A percentile compares a stretch with the other conserved stretches of the same genome.
Conservation (phyloP, 2,329 filamentous ascomycete species). For the Knoxdaviesia capensis region DNA sequence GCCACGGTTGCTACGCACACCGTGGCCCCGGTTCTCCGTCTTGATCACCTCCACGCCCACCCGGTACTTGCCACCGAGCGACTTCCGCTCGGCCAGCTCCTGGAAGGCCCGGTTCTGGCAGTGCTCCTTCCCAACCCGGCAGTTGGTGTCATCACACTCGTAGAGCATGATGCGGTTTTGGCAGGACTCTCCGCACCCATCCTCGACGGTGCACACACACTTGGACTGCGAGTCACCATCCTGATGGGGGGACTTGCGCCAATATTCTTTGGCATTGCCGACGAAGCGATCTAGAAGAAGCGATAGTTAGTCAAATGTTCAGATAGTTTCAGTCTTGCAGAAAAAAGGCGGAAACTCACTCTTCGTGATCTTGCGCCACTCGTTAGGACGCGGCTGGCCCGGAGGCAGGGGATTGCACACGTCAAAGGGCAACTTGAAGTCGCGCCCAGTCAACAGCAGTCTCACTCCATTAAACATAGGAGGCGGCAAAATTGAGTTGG, state of each 20-base stretch:
- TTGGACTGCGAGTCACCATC: constrained; percentile 50
- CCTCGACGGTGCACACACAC: constrained; percentile 58
- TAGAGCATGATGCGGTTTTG: constrained; percentile 95
- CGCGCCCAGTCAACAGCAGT: constrained; percentile 47
- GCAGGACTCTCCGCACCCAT: constrained; percentile 74
- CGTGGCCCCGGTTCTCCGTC: constrained; percentile 72
- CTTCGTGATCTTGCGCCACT: constrained; percentile 81
- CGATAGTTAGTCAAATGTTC: constrained; percentile 7
- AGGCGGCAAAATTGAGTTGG: constrained; percentile 43
- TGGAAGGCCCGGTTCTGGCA: constrained; percentile 85
- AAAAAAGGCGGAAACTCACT: constrained; percentile 34
- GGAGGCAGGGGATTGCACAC: constrained; percentile 72
- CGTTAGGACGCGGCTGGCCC: constrained; percentile 76
- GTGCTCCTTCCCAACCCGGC: constrained; percentile 48
- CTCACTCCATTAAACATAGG: constrained; percentile 64
- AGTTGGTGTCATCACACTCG: constrained; percentile 84
- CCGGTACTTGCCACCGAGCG: constrained; percentile 67
- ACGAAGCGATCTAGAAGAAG: constrained; percentile 58
- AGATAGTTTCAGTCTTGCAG: constrained; percentile 3
- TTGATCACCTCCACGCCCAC: constrained; percentile 92
- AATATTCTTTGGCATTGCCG: constrained; percentile 59
- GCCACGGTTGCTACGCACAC: constrained; percentile 73
- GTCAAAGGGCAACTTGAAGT: constrained; percentile 81
- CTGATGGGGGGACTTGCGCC: constrained; percentile 59
- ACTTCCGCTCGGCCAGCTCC: constrained; percentile 52